Evolutionary conservation across 2,329 filamentous ascomycete species (phyloP), one percentile per base, ranked within the genome.

Genomic region (Tolypocladium ophioglossoides): DNA sequence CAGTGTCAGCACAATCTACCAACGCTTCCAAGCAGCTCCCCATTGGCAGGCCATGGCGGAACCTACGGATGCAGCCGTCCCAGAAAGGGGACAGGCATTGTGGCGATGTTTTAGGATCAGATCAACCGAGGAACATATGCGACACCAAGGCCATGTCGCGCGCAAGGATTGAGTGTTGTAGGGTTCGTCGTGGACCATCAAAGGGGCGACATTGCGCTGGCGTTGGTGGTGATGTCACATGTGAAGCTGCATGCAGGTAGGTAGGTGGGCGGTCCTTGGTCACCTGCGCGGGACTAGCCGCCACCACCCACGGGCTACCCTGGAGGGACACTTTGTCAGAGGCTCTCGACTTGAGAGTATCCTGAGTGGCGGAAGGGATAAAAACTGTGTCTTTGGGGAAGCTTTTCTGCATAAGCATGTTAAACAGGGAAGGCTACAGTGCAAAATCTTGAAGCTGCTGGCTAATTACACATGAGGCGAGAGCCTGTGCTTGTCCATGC

Each of bases 61-160:
- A 72, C 76, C 67, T 62, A 80, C 78, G 75, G 70, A 62, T 77
- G 75, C 53, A 79, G 70, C 59, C 76, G 74, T 52, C 78, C 77
- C 35, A 80, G 66, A 57, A 80, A 79, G 10, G 77, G 77, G 51
- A 80, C 70, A 51, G 77, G 70, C 78, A 80, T 80, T 52, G 55
- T 67, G 62, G 58, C 52, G 38, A 32, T 32, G 54, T 39, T 41
- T 7, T 9, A 9, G 7, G 10, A 37, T 39, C 24, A 35, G 41
- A 51, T 47, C 14, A 44, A 35, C 41, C n/a, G 35, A 35, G 20
- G 20, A 44, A 24, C 16, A 24, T 3, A 18, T 18, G 14, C 48
- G 18, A 46, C 16, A n/a, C 22, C 16, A 27, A 14, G 1, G 51
- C 53, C 50, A 55, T 57, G 38, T 41, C 52, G 48, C 40, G 37